Base-by-base conservation (phyloP, 2,329 filamentous ascomycete genomes). In the Fusarium subtropicale region DNA sequence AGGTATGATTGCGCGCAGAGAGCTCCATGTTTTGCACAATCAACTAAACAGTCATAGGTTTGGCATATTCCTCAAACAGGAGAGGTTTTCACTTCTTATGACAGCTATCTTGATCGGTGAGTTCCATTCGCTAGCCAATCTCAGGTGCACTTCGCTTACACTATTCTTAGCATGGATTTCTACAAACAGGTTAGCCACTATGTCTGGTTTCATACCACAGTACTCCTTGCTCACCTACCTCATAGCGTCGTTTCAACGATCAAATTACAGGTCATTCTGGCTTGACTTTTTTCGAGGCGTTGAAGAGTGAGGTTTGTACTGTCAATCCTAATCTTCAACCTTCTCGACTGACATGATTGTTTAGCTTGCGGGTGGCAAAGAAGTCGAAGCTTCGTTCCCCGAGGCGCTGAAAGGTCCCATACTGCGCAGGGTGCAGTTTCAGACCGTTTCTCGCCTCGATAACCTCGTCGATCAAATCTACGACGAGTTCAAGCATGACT, bases 221-320 rank as follows among this genome's bases (percentile, higher is more conserved):
- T 42, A 44, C 39, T 46, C 47, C 42, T 44, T 39, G 42, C 75
- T 74, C 56, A 76, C 63, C 45, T 55, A 54, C 63, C 51, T 31
- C 50, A 44, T 73, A 95, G 90, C 92, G 90, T 76, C 90, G 91
- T 57, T 99, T 98, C 79, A 97, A 97, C 65, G 97, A 97, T 80
- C 92, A 97, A 78, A 97, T 98, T 71, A 97, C 94, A 15, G 96
- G 96, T 56, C 95, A 97, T 79, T 97, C 94, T 31, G 91, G 91
- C 55, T 84, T 97, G 71, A 95, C 89, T 5, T 99, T 97, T 80
- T 97, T 97, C 76, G 93, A 97, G 72, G 96, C 96, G 28, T 87
- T 95, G 31, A 90, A 92, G 79, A 97, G 93, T 81, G 94, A 97
- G 88, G 93, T 97, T 86, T 70, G 90, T 83, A 24, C 50, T 42